Conservation (phyloP, 1,139 yeast genomes). For the Blastobotrys persicus region DNA sequence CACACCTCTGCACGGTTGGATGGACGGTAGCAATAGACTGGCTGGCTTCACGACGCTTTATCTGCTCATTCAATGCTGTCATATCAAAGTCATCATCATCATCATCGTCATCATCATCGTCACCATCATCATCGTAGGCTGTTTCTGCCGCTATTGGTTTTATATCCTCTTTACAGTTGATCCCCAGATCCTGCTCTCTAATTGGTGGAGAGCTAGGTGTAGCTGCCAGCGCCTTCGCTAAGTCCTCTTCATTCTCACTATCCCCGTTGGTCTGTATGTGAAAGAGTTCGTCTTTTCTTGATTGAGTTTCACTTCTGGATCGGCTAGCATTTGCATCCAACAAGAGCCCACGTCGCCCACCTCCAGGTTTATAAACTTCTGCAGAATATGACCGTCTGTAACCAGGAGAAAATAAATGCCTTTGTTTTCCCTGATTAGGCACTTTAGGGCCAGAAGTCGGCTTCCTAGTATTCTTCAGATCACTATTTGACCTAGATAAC, state of each 20-base stretch:
- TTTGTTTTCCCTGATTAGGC: background rate
- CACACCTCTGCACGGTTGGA: background rate
- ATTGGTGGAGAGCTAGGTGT: conserved; percentile 16
- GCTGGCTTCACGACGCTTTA: conserved; percentile 4
- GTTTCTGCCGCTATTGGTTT: too few relatives aligned
- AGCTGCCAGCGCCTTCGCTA: conserved; percentile 1
- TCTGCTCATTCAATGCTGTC: conserved; percentile 11
- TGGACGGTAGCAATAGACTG: background rate
- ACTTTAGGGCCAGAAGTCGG: background rate
- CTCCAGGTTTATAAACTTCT: background rate
- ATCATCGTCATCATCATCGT: conserved; percentile 2
- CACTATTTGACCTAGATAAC: background rate
- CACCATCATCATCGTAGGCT: background rate
- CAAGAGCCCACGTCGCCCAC: conserved; percentile 7
- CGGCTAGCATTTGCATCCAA: background rate
- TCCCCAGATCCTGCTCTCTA: background rate
- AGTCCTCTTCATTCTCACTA: background rate
- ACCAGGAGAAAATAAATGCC: conserved; percentile 4
- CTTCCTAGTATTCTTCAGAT: background rate
- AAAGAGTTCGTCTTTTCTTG: background rate
- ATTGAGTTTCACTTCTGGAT: background rate
- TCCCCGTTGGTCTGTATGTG: background rate
- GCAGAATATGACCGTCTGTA: background rate
- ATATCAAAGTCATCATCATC: conserved; percentile 18
- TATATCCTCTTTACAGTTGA: background rate